Percentiles rank a stretch among this genome's conserved stretches.
These are phyloP conservation scores for Allantophomopsis cytisporea DNA, from an alignment of 2,329 filamentous ascomycete species.

Conservation along the genomic window DNA sequence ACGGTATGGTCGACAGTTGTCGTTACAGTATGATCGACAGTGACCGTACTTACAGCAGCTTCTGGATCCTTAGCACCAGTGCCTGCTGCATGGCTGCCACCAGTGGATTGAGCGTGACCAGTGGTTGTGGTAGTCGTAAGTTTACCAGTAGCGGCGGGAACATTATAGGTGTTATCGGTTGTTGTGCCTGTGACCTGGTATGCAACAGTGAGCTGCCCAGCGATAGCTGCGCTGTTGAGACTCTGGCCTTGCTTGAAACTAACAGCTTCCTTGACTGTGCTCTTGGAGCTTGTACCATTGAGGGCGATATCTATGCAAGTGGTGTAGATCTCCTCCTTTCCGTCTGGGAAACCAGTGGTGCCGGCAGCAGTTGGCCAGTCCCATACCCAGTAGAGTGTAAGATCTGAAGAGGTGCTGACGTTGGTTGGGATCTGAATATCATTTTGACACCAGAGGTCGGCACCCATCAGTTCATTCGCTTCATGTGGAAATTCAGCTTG, in stretches of 20 bases:
- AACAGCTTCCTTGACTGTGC: slow-evolving; percentile 8
- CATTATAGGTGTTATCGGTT: background rate
- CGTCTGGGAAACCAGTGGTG: slow-evolving; percentile 24
- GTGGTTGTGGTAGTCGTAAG: slow-evolving; percentile 5
- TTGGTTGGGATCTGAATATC: slow-evolving; percentile 63
- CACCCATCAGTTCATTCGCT: slow-evolving; percentile 35
- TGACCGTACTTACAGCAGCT: slow-evolving; percentile 2
- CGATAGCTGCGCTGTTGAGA: slow-evolving; percentile 28
- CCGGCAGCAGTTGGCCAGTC: slow-evolving; percentile 61
- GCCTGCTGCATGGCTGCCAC: slow-evolving; percentile 6
- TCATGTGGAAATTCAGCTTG: slow-evolving; percentile 36
- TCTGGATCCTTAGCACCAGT: slow-evolving; percentile 3
- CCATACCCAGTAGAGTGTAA: slow-evolving; percentile 95
- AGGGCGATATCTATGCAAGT: slow-evolving; percentile 37
- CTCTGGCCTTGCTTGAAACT: slow-evolving; percentile 23
- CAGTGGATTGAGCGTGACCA: slow-evolving; percentile 8
- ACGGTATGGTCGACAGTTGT: slow-evolving; percentile 14
- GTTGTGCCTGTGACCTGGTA: slow-evolving; percentile 9
- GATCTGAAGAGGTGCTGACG: slow-evolving; percentile 44
- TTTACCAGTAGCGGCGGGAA: slow-evolving; percentile 2
- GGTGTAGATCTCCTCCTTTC: slow-evolving; percentile 43
- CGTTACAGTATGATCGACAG: slow-evolving; percentile 2
- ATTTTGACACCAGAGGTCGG: slow-evolving; percentile 66
- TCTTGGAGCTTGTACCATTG: slow-evolving; percentile 9
- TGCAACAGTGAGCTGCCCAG: slow-evolving; percentile 24